Evolutionary conservation across 495 filamentous ascomycete genomes (phyloP).

Genomic region (Thozetella sp.): DNA sequence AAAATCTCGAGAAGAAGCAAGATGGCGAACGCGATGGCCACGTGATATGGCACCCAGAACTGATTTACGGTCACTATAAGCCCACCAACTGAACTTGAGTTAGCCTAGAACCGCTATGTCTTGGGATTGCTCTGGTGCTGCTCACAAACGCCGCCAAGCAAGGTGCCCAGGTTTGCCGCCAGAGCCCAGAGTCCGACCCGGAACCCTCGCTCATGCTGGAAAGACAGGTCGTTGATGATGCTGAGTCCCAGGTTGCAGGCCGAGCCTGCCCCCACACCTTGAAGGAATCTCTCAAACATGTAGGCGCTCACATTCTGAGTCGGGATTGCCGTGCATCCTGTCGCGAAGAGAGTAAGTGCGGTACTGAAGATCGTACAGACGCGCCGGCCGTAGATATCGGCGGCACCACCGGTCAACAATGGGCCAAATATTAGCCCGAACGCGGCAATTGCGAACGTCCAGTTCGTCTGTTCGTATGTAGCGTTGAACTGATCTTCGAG

Average conservation of each 20-base stretch:
- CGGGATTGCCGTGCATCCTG: slow-evolving; percentile 51
- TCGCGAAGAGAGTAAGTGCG: slow-evolving; percentile 51
- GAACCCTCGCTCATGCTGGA: slow-evolving; percentile 61
- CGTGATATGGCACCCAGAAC: too few relatives aligned
- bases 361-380: slow-evolving; percentile 58
- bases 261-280: slow-evolving; percentile 62
- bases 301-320: slow-evolving; percentile 48
- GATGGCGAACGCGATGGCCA: slow-evolving; percentile 55
- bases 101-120: too few relatives aligned
- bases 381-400: slow-evolving; percentile 61
- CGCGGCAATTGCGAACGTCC: slow-evolving; percentile 65
- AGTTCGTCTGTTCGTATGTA: slow-evolving; percentile 57
- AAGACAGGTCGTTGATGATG: slow-evolving; percentile 59
- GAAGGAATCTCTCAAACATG: slow-evolving; percentile 64
- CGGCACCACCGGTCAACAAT: slow-evolving; percentile 58
- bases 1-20: slow-evolving; percentile 52
- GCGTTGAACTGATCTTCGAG: slow-evolving; percentile 52
- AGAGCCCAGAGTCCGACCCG: slow-evolving; percentile 68
- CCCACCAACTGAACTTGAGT: slow-evolving; percentile 65
- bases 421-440: slow-evolving; percentile 61
- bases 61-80: too few relatives aligned
- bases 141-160: too few relatives aligned
- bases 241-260: slow-evolving; percentile 63
- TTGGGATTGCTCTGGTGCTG: too few relatives aligned
- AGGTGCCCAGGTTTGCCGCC: slow-evolving; percentile 56